Conservation (phyloP, 257 asterid species). For the Nicotiana knightiana region DNA sequence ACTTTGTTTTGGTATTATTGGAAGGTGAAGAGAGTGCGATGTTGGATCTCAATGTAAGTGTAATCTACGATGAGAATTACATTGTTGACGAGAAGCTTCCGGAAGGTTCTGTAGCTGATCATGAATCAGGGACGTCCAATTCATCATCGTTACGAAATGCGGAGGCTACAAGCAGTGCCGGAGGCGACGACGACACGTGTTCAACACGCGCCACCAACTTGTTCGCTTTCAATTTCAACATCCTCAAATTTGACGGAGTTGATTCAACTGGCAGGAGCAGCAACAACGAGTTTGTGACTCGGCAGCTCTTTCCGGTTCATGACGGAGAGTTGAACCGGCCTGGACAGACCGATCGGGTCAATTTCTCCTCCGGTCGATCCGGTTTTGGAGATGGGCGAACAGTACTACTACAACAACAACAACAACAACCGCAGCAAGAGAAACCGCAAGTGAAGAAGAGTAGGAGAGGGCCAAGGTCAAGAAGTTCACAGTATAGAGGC, state of each 20-base stretch:
- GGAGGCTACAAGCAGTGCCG: conserved; percentile 34
- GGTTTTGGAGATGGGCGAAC: conserved; percentile 2
- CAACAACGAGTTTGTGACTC: conserved; percentile 34
- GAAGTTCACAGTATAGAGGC: conserved; percentile 60
- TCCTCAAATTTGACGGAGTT: conserved; percentile 24
- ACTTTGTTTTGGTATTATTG: neutral
- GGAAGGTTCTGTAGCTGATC: conserved; percentile 8
- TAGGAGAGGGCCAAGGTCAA: conserved; percentile 55
- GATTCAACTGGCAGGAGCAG: neutral
- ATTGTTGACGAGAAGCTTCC: conserved; percentile 19
- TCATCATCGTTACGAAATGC: conserved; percentile 45
- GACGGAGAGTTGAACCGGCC: conserved; percentile 1
- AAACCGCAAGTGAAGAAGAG: conserved; percentile 43
- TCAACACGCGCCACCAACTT: conserved; percentile 24
- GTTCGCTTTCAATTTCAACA: conserved; percentile 39
- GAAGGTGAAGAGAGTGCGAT: conserved; percentile 10
- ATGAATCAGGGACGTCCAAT: conserved; percentile 31
- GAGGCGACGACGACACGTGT: conserved; percentile 44
- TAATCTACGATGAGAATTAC: conserved; percentile 8
- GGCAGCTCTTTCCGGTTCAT: conserved; percentile 47
- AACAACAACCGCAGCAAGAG: conserved; percentile 18
- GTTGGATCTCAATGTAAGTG: conserved; percentile 62
- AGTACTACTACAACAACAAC: conserved; percentile 25
- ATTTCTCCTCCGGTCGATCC: neutral
- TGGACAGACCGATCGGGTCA: conserved; percentile 10